Evolutionary conservation across 2,329 filamentous ascomycete genomes (phyloP).

Genomic region (Whalleya microplaca): DNA sequence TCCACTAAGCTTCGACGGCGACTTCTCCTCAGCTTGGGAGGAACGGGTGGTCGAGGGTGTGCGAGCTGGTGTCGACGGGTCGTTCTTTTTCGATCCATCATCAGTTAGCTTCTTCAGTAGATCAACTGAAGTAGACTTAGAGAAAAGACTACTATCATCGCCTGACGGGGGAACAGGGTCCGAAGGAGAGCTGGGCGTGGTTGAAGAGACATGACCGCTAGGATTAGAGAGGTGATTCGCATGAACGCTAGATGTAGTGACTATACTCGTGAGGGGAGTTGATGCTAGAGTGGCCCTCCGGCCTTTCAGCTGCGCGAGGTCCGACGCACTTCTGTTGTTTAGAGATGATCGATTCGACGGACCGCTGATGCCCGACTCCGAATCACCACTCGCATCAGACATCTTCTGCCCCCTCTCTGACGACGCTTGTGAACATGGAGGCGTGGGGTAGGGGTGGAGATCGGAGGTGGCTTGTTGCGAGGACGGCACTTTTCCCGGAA

Average conservation of each 20-base stretch:
- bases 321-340: slow-evolving; percentile 49
- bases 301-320: slow-evolving; percentile 46
- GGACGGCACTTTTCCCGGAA: slow-evolving; percentile 36
- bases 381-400: slow-evolving; percentile 46
- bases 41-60: slow-evolving; percentile 71
- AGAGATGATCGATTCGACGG: slow-evolving; percentile 41
- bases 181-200: slow-evolving; percentile 57
- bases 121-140: slow-evolving; percentile 66
- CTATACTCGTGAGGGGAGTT: slow-evolving; percentile 67
- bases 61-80: slow-evolving; percentile 85
- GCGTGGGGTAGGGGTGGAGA: slow-evolving; percentile 58
- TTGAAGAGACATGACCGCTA: slow-evolving; percentile 55
- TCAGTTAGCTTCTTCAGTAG: slow-evolving; percentile 88
- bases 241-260: slow-evolving; percentile 65
- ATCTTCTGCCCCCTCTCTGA: slow-evolving; percentile 49
- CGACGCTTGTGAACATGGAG: slow-evolving; percentile 55
- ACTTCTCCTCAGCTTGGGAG: slow-evolving; percentile 45
- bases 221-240: slow-evolving; percentile 73
- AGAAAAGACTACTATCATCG: slow-evolving; percentile 42
- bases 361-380: slow-evolving; percentile 39
- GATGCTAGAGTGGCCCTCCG: slow-evolving; percentile 52
- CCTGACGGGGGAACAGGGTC: slow-evolving; percentile 42
- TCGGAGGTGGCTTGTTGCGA: slow-evolving; percentile 34
- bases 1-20: slow-evolving; percentile 39
- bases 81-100: slow-evolving; percentile 82